phyloP scores from a whole-genome alignment of 2,329 filamentous ascomycete species.

The Botrytis hyacinthi region DNA sequence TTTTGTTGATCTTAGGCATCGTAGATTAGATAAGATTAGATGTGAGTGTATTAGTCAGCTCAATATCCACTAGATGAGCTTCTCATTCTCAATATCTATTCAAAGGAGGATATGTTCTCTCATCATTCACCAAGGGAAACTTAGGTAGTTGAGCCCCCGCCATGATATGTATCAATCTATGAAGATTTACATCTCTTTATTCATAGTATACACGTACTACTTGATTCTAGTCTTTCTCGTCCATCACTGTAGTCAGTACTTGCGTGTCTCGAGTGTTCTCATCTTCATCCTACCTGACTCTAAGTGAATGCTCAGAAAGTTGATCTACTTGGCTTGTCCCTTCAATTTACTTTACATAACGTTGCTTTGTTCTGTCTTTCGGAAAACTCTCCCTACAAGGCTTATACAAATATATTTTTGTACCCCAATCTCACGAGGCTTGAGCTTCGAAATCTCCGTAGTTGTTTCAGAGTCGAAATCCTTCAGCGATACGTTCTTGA shows the following conservation, averaged over 20 bases:
- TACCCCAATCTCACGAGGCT: not conserved
- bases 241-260: not conserved
- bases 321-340: not conserved
- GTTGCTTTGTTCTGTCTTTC: not conserved
- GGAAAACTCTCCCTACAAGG: not conserved
- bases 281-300: not conserved
- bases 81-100: not conserved
- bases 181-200: not conserved
- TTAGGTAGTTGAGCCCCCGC: not conserved
- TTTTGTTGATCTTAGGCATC: slow-evolving; percentile 1
- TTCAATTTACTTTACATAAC: not conserved
- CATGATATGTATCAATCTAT: not conserved
- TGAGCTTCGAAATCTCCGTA: not conserved
- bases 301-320: not conserved
- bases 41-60: not conserved
- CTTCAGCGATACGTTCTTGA: not conserved
- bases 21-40: slow-evolving; percentile 15
- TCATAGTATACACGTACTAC: not conserved
- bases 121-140: not conserved
- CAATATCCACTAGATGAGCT: not conserved
- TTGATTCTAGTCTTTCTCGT: not conserved
- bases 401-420: not conserved
- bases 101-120: not conserved
- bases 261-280: not conserved
- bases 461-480: not conserved